Conservation (phyloP, 768 basidiomycete species). For the Lactarius psammicola region DNA sequence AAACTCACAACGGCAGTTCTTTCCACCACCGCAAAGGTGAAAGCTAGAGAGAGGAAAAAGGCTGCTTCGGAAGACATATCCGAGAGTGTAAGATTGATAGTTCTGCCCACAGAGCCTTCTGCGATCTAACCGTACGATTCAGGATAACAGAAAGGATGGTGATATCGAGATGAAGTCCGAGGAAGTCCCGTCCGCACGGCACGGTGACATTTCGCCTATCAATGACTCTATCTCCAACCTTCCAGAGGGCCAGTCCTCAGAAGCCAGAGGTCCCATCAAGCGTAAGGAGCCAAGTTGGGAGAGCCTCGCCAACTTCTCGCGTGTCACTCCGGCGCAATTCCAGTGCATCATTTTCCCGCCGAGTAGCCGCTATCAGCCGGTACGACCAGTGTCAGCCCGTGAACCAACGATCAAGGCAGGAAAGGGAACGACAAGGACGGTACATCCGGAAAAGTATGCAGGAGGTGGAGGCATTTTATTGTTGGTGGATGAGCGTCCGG, state of each 20-base stretch:
- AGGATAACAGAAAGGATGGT: slow-evolving; percentile 52
- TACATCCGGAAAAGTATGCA: slow-evolving; percentile 57
- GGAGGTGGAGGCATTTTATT: slow-evolving; percentile 89
- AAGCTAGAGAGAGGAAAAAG: slow-evolving; percentile 91
- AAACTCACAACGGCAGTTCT: slow-evolving; percentile 95
- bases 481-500: slow-evolving; percentile 68
- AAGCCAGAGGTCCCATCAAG: slow-evolving; percentile 43
- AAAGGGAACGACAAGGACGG: slow-evolving; percentile 35
- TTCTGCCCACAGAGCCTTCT: not conserved
- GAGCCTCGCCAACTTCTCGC: slow-evolving; percentile 79
- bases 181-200: slow-evolving; percentile 45
- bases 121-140: slow-evolving; percentile 51
- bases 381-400: slow-evolving; percentile 67
- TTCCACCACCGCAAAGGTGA: slow-evolving; percentile 96
- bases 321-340: slow-evolving; percentile 88
- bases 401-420: slow-evolving; percentile 26
- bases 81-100: slow-evolving; percentile 66
- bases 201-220: slow-evolving; percentile 57
- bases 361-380: slow-evolving; percentile 82
- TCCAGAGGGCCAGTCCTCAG: slow-evolving; percentile 42
- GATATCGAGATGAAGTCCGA: slow-evolving; percentile 81
- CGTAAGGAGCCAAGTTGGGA: slow-evolving; percentile 82
- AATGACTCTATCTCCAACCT: slow-evolving; percentile 52
- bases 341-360: slow-evolving; percentile 79
- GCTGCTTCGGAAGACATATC: slow-evolving; percentile 79